Evolutionary conservation across 768 basidiomycete genomes (phyloP), one percentile per base, ranked within the genome.

Genomic region (Lactarius psammicola): DNA sequence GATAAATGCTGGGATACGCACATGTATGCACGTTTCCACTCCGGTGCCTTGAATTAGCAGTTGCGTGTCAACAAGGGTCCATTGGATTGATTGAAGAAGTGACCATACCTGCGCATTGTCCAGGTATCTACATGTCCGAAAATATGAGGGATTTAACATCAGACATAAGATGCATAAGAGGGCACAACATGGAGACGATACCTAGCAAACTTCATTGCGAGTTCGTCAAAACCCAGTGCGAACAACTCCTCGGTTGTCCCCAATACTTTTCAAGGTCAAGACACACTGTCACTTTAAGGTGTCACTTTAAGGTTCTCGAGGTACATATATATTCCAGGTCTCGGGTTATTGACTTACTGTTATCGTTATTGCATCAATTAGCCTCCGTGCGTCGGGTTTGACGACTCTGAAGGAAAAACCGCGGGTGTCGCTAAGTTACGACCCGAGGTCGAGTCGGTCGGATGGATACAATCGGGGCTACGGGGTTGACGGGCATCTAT

Each of bases 21-120:
- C 69, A 70, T 61, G 46, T 70, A 70, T 63, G 69, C 69, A 9
- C 67, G 64, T 42, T 70, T 70, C 69, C 69, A 70, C 54, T 70
- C 69, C 4, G 69, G 64, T 15, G 68, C 60, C 69, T 70, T 56
- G 31, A 36, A n/a, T n/a, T 8, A 38, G 23, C 17, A 36, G 62
- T 38, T 30, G 10, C 20, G 11, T 6, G 17, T 61, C 5, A 64
- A 33, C 10, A 23, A 31, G 34, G 9, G 20, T 33, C 13, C 20
- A 17, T 11, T 10, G 58, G 38, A 26, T 15, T 51, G 23, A 54
- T 40, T 15, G 42, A 56, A 3, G 15, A 54, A 18, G 26, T 20
- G 42, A 46, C 38, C 42, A 31, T 61, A 70, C 69, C 60, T 63
- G 64, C 26, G 69, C 68, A 28, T 66, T 57, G 20, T 69, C 68